Evolutionary conservation across 1,139 yeast species (phyloP), one percentile per base, ranked within the genome.

Genomic region (Protomyces macrosporus): DNA sequence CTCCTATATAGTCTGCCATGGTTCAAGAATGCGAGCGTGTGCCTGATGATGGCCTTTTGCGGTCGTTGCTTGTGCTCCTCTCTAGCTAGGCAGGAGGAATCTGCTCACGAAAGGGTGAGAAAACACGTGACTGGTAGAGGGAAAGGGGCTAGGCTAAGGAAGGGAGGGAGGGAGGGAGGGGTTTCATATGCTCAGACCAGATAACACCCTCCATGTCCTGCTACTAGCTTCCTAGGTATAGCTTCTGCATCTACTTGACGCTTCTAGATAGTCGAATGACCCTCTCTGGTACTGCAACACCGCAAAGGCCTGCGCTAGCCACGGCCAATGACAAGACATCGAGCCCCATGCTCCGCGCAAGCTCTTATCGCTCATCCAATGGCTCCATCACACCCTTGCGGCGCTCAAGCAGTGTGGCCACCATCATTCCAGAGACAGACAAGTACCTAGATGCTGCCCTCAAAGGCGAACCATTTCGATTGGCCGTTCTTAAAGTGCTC

Each of bases 1-100:
- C 90, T 36, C 98, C 99, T 71, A 90, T 86, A 75, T 87, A 90
- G 71, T 88, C 90, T 56, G 96, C 87, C 62, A 58, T 58, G 10
- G 14, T 14, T 23, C 23, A 23, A 23, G 23, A 23, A 23, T 23
- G 23, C 1, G 23, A 23, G 23, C 23, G 23, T 23, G 23, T 23
- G 23, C 23, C 23, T 23, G 23, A 23, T 23, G 23, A 23, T 23
- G 23, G 23, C 23, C 23, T 23, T 23, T 23, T 23, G 23, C 23
- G 23, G 23, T 23, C 23, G 23, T 23, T 23, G 23, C 23, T 23
- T 23, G 23, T 23, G 23, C 23, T 23, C 23, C 2, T 23, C 23
- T 23, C 23, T 23, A 2, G n/a, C 42, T 10, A 10, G 42, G 6
- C 3, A 45, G n/a, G 23, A 12, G 50, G 32, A 37, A n/a, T 10